Conservation (phyloP, 2,329 filamentous ascomycete genomes). For the Verticillium nubilum region DNA sequence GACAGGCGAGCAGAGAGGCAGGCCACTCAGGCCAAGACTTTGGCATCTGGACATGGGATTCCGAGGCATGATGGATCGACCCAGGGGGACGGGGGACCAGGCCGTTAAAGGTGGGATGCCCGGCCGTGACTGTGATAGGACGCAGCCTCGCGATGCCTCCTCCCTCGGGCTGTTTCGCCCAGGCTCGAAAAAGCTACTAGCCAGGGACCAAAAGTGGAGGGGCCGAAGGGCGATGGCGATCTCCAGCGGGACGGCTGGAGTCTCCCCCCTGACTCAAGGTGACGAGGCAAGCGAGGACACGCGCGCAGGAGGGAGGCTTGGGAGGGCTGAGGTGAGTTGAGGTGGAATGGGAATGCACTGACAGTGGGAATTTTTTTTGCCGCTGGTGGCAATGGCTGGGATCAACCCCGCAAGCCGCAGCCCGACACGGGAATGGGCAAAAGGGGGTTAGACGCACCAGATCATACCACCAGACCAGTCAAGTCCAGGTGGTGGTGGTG, state of each 20-base stretch:
- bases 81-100: slow-evolving; percentile 20
- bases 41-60: slow-evolving; percentile 24
- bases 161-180: slow-evolving; percentile 14
- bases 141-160: slow-evolving; percentile 8
- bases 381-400: slow-evolving; percentile 10
- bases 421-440: slow-evolving; percentile 10
- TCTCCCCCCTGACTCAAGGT: neutral
- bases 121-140: slow-evolving; percentile 22
- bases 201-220: slow-evolving; percentile 13
- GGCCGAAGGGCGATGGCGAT: neutral
- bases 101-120: slow-evolving; percentile 11
- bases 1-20: slow-evolving; percentile 15
- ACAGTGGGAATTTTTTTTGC: slow-evolving; percentile 10
- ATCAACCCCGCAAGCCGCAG: slow-evolving; percentile 3
- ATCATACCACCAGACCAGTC: neutral
- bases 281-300: slow-evolving; percentile 3
- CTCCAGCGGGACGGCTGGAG: slow-evolving; percentile 6
- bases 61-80: slow-evolving; percentile 31
- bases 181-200: slow-evolving; percentile 12
- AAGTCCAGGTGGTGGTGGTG: neutral
- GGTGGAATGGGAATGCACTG: slow-evolving; percentile 5
- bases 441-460: slow-evolving; percentile 2
- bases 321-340: slow-evolving; percentile 4
- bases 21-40: slow-evolving; percentile 29
- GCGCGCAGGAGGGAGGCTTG: slow-evolving; percentile 5